These are phyloP conservation scores for Rhodotorula glutinis DNA, from an alignment of 1,284 basidiomycete species.

Conservation along the genomic window DNA sequence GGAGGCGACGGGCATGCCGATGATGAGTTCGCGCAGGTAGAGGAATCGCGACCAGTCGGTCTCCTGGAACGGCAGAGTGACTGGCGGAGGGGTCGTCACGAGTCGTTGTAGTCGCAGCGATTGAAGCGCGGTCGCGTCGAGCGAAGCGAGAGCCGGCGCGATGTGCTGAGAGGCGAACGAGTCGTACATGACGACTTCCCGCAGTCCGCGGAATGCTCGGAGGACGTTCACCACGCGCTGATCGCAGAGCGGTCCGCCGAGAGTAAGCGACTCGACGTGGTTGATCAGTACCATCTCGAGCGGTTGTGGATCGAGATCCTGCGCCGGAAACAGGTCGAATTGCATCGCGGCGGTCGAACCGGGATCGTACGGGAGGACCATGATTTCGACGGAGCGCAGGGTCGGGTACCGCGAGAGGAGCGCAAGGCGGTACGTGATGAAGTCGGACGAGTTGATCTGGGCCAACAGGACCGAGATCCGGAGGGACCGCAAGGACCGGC, in stretches of 20 bases:
- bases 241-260: constrained; percentile 21
- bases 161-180: constrained; percentile 25
- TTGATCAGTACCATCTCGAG: constrained; percentile 20
- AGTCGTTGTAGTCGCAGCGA: constrained; percentile 12
- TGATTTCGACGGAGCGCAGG: constrained; percentile 9
- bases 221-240: constrained; percentile 19
- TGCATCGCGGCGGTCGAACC: neutral
- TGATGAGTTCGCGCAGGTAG: constrained; percentile 1
- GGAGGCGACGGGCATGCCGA: constrained; percentile 11
- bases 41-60: constrained; percentile 9
- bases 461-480: constrained; percentile 2
- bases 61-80: constrained; percentile 1
- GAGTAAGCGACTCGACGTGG: constrained; percentile 6
- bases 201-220: constrained; percentile 5
- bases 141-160: constrained; percentile 7
- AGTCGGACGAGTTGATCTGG: constrained; percentile 19
- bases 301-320: neutral
- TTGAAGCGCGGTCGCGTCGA: neutral
- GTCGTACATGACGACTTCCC: constrained; percentile 5
- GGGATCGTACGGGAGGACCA: constrained; percentile 21
- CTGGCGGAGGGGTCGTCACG: constrained; percentile 1
- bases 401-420: constrained; percentile 2
- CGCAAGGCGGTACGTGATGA: constrained; percentile 21
- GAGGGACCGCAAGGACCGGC: neutral
- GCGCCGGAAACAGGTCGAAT: constrained; percentile 28